Evolutionary conservation across 345 rosid species (phyloP).

Genomic region (Lagerstroemia speciosa): DNA sequence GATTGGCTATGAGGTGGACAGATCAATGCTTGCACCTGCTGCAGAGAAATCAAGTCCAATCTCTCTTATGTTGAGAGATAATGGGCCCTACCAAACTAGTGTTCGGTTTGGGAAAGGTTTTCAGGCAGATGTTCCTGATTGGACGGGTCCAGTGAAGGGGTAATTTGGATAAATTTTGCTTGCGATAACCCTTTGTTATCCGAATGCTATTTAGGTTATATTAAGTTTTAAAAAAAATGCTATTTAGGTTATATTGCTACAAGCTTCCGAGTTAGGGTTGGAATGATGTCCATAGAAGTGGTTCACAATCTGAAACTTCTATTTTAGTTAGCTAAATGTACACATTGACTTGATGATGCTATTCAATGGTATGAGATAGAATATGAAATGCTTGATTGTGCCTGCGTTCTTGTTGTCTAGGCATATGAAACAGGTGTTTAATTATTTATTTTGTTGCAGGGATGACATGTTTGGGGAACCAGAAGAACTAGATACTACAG

Average conservation of each 20-base stretch:
- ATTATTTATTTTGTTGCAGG: conserved; percentile 35
- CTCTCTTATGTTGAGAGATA: conserved; percentile 44
- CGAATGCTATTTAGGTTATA: not conserved
- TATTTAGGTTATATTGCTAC: not conserved
- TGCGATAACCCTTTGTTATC: not conserved
- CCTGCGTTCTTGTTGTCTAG: not conserved
- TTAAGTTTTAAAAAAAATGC: too few species aligned
- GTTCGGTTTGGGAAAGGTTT: conserved; percentile 74
- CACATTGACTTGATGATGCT: conserved; percentile 1
- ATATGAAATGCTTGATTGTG: not conserved
- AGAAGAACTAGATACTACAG: conserved; percentile 31
- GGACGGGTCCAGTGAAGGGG: conserved; percentile 62
- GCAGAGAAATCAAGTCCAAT: conserved; percentile 27
- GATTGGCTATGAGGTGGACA: conserved; percentile 24
- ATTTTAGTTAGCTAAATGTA: not conserved
- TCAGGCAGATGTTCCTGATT: conserved; percentile 82
- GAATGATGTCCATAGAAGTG: not conserved
- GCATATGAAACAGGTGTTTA: not conserved
- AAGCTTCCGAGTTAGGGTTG: not conserved
- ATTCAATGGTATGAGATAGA: not conserved
- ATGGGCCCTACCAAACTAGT: conserved; percentile 35
- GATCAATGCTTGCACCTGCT: conserved; percentile 24
- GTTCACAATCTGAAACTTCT: conserved; percentile 7
- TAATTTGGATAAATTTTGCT: conserved; percentile 21
- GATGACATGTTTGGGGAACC: conserved; percentile 42